A percentile compares a stretch with the other conserved stretches of the same genome.
These are phyloP conservation scores for Grosmannia huntii DNA, from an alignment of 2,329 filamentous ascomycete species.

Conservation along the genomic window DNA sequence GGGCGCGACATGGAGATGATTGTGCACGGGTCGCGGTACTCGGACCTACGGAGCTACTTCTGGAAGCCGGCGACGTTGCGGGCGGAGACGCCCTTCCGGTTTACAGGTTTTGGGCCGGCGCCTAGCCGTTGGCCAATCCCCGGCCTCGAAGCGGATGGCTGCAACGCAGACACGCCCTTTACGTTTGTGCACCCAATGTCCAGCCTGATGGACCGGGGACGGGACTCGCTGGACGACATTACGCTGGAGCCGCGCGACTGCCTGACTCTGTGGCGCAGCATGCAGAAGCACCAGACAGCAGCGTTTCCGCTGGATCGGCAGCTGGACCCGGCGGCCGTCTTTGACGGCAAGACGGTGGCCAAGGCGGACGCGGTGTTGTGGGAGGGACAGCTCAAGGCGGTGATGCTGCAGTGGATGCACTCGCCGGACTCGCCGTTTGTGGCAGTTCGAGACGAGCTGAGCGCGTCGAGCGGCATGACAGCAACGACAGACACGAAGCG, in stretches of 20 bases:
- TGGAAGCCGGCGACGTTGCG: slow-evolving; percentile 36
- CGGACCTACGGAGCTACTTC: slow-evolving; percentile 63
- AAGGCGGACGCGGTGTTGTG: background rate
- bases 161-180: background rate
- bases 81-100: slow-evolving; percentile 23
- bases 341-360: slow-evolving; percentile 10
- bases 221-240: slow-evolving; percentile 55
- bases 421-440: background rate
- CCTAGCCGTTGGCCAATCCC: slow-evolving; percentile 27
- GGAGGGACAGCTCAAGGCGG: background rate
- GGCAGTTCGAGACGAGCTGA: background rate
- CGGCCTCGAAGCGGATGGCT: slow-evolving; percentile 30
- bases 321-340: slow-evolving; percentile 33
- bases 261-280: slow-evolving; percentile 48
- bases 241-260: slow-evolving; percentile 61
- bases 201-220: slow-evolving; percentile 22
- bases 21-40: slow-evolving; percentile 56
- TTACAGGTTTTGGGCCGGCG: slow-evolving; percentile 36
- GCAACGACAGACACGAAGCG: slow-evolving; percentile 16
- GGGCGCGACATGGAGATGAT: slow-evolving; percentile 56
- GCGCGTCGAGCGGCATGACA: background rate
- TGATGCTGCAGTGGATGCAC: background rate
- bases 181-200: slow-evolving; percentile 9
- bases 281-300: slow-evolving; percentile 43
- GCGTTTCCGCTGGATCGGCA: slow-evolving; percentile 34